Evolutionary conservation across 1,139 yeast species (phyloP), one percentile per base, ranked within the genome.

Genomic region (Schwanniomyces etchellsii): DNA sequence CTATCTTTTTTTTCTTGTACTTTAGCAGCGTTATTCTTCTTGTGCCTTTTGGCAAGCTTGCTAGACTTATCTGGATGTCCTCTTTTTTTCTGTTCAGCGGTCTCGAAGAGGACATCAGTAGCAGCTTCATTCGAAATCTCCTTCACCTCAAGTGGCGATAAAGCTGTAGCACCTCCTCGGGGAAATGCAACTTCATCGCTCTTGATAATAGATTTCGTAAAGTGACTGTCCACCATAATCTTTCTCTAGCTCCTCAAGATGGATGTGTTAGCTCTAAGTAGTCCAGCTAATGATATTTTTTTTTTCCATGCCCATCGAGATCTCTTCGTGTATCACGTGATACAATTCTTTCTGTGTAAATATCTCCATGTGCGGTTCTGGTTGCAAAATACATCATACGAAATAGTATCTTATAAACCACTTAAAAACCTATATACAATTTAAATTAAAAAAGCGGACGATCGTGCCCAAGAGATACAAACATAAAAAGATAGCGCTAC

Each of bases 101-200:
- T 57, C 45, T 76, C 89, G 44, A 83, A 83, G 33, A 85, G 64
- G 16, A 84, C 94, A 62, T 91, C 98, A 44, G 74, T 74, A 20
- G 89, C 79, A 27, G 93, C 98, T 55, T 91, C 95, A 50, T 86
- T 88, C 24, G 95, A 80, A 33, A 89, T 93, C 52, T 88, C 94
- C 54, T 88, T 88, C 44, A 86, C 78, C 59, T 91, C 99, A 43
- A 91, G 62, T 4, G 98, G 89, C 3, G 95, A 77, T 53, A 89
- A 70, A 12, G 79, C 85, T 15, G 89, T 74, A 7, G 83, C 76
- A 33, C 96, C 96, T 46, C 98, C 98, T 75, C 99, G 81, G 30
- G 98, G 98, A 52, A 91, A 91, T 13, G 95, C 75, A 32, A 77
- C 72, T 41, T 83, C 93, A 40, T 67, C 72, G 38, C 64, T 63